These are phyloP conservation scores for Abortiporus biennis DNA, from an alignment of 1,284 basidiomycete genomes.

Conservation along the genomic window DNA sequence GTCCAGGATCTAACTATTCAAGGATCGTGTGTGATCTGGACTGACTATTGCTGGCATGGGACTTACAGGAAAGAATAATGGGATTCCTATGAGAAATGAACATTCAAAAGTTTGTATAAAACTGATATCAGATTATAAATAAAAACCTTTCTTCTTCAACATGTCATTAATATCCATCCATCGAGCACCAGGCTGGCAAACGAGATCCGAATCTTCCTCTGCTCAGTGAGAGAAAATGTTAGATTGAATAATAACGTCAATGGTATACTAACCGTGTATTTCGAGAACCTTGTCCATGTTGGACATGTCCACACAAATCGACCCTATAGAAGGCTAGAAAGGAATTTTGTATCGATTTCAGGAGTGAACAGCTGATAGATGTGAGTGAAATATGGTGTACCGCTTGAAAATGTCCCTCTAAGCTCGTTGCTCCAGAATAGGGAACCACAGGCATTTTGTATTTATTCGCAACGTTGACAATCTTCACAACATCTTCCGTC, in stretches of 20 bases:
- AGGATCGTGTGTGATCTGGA: not conserved
- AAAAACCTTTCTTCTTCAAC: conserved; percentile 51
- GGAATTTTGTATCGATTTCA: too few relatives aligned
- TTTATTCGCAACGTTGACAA: conserved; percentile 53
- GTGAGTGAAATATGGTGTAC: too few relatives aligned
- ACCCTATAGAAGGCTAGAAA: conserved; percentile 20
- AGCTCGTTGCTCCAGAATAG: conserved; percentile 58
- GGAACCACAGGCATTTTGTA: conserved; percentile 52
- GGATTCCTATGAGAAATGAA: conserved; percentile 44
- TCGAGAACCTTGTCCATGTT: conserved; percentile 81
- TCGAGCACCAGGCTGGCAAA: conserved; percentile 78
- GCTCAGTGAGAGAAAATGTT: not conserved
- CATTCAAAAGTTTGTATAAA: not conserved
- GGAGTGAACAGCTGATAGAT: not conserved
- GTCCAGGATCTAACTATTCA: conserved; percentile 69
- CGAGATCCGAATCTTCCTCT: conserved; percentile 78
- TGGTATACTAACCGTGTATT: conserved; percentile 67
- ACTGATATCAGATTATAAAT: too few relatives aligned
- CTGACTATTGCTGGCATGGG: not conserved
- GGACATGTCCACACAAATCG: conserved; percentile 63
- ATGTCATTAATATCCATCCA: conserved; percentile 86
- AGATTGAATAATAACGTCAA: too few relatives aligned
- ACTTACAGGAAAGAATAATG: conserved; percentile 84
- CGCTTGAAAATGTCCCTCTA: conserved; percentile 56
- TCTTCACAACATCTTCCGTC: conserved; percentile 56